Base-by-base conservation (phyloP, 371 early-diverging fungal species). In the Circinella umbellata region DNA sequence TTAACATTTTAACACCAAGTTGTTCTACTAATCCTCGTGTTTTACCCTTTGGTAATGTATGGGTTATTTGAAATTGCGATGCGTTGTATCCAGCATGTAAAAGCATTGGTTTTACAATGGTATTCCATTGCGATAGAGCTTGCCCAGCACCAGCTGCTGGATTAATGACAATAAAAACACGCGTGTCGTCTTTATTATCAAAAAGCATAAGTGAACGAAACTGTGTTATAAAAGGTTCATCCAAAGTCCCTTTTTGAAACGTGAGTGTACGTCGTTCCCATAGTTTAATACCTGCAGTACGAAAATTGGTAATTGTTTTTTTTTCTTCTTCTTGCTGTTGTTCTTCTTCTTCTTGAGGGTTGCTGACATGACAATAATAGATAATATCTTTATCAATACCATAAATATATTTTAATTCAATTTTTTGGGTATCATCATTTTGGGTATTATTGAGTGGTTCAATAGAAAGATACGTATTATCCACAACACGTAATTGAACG, bases 61-160 rank as follows among this genome's bases (percentile, higher is more conserved):
- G 36, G 7, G 62, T 68, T 5, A 76, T 36, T 3, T 42, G 38
- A n/a, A 76, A 57, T 9, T 36, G 42, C 1, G 42, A 42, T 9
- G 1, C 66, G 47, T 36, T 48, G 18, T 69, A 67, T 3, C 75
- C 73, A 1, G 70, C 73, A 7, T 64, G 48, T 11, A 20, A 8
- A 17, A 77, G 67, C 74, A 77, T 74, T 34, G 78, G 78, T 14
- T 37, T 55, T 18, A 77, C 72, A 15, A 57, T 65, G 7, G 69
- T 54, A 9, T 70, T 18, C 74, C 74, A 77, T 4, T 72, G 66
- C 10, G 35, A 35, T 1, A 13, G 34, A 6, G 67, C 74, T 48
- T 66, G 61, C 4, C 71, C 70, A 5, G 14, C 27, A 39, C 78
- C 78, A n/a, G 78, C 69, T 13, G 63, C 70, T 20, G 78, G 78